Base-by-base conservation (phyloP, 2,329 filamentous ascomycete species). In the Cercospora canescens region DNA sequence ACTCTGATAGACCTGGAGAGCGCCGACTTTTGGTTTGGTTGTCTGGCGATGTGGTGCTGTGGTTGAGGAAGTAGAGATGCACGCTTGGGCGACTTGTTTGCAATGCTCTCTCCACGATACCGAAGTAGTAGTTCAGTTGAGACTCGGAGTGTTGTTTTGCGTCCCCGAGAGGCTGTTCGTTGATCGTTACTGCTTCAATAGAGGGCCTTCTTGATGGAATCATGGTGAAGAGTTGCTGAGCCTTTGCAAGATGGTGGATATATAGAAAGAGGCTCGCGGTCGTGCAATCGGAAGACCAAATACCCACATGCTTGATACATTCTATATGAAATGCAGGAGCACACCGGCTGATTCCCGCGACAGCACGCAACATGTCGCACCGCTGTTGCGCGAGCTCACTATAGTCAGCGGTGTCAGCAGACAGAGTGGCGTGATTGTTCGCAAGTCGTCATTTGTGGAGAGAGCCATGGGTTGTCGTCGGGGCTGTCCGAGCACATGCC, bases 61-160 rank as follows among this genome's bases (percentile, higher is more conserved):
- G 18, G 14, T 63, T 56, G 21, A 67, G 30, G 26, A 63, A 63
- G 50, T 67, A 64, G 32, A 67, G 57, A 18, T 67, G 65, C 48
- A 64, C 61, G 30, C 60, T 62, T 16, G 65, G 61, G 41, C 58
- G 62, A 14, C 41, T 61, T 18, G 65, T 67, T n/a, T 67, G 65
- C 6, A 67, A 48, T 56, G 64, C 64, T 39, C 55, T 63, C 34
- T 62, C 60, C 11, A 63, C 48, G 50, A 63, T 32, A 28, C 50
- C 60, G 37, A 60, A 67, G 39, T 60, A 67, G 32, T 61, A 61
- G 30, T 67, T 56, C 21, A 67, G 55, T 34, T 56, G 65, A 12
- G 39, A 56, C 7, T 52, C 26, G 16, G 39, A 57, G 55, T 57
- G 32, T 26, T 39, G 57, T 11, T 12, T 54, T 7, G 34, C n/a